Evolutionary conservation across 2,329 filamentous ascomycete genomes (phyloP).

Genomic region (Talaromyces sp.): DNA sequence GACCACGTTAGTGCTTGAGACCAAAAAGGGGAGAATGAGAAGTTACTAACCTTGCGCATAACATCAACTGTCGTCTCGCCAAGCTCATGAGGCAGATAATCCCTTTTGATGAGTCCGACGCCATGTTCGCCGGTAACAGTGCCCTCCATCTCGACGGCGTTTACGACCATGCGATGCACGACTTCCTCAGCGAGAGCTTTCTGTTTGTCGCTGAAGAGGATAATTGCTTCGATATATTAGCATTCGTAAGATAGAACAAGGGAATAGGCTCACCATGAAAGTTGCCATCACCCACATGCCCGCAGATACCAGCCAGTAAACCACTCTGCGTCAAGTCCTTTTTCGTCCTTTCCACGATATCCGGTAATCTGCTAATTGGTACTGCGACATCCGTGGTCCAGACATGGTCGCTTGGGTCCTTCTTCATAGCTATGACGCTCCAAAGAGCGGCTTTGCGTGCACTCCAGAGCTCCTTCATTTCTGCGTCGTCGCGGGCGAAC

Average conservation of each 20-base stretch:
- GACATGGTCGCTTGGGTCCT: conserved; percentile 58
- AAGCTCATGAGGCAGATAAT: conserved; percentile 61
- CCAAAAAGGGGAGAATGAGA: background rate
- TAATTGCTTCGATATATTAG: conserved; percentile 48
- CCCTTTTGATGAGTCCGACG: conserved; percentile 67
- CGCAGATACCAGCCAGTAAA: conserved; percentile 64
- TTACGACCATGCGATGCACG: conserved; percentile 67
- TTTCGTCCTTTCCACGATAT: conserved; percentile 70
- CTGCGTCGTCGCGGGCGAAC: conserved; percentile 62
- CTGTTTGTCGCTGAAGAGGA: conserved; percentile 60
- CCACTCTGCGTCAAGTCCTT: conserved; percentile 61
- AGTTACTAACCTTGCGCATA: conserved; percentile 58
- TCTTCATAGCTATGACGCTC: conserved; percentile 65
- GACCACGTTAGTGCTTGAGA: conserved; percentile 6
- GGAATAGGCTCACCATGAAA: conserved; percentile 55
- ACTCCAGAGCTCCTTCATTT: conserved; percentile 69
- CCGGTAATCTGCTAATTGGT: conserved; percentile 66
- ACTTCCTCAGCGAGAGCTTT: conserved; percentile 55
- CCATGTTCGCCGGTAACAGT: conserved; percentile 72
- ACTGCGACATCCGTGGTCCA: conserved; percentile 83
- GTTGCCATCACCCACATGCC: conserved; percentile 72
- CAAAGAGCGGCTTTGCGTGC: conserved; percentile 73
- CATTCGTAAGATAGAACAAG: background rate
- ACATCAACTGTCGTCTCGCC: conserved; percentile 59
- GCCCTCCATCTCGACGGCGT: conserved; percentile 67